A percentile compares a stretch with the other conserved stretches of the same genome.
Conservation (phyloP, 345 rosid species). For the Dovyalis caffra region DNA sequence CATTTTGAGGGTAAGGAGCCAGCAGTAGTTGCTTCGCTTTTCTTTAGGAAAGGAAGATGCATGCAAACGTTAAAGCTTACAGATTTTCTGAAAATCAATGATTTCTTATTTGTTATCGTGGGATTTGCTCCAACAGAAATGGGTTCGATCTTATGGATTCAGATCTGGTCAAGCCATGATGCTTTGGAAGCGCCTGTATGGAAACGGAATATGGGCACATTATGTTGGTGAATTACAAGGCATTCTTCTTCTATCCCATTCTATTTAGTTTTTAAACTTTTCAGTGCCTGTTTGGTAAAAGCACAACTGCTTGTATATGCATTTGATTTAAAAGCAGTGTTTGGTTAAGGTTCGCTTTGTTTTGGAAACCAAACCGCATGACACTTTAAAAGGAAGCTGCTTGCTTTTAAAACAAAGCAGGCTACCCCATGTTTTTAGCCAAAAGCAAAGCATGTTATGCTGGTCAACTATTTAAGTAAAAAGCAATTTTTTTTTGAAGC, state of each 20-base stretch:
- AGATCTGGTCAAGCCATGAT: constrained; percentile 91
- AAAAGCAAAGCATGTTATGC: too few species aligned
- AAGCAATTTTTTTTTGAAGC: too few species aligned
- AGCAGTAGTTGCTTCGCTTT: neutral
- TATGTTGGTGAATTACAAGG: constrained; percentile 67
- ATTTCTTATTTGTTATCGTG: neutral
- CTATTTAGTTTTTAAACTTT: neutral
- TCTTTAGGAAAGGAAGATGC: neutral
- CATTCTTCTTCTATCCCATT: constrained; percentile 9
- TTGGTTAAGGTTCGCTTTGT: too few species aligned
- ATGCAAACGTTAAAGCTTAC: neutral
- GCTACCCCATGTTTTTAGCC: too few species aligned
- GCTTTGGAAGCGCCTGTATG: constrained; percentile 93
- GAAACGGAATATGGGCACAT: constrained; percentile 68
- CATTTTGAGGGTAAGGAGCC: neutral
- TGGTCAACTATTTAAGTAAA: too few species aligned
- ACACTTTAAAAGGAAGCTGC: neutral
- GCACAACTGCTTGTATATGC: too few species aligned
- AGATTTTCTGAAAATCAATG: neutral
- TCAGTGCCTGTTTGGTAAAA: too few species aligned
- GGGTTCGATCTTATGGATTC: constrained; percentile 86
- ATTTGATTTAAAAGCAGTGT: too few species aligned
- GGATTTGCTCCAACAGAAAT: constrained; percentile 44
- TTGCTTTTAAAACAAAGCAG: neutral
- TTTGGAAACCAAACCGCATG: neutral